Base-by-base conservation (phyloP, 129 eudicot species). In the Lactuca sativa region DNA sequence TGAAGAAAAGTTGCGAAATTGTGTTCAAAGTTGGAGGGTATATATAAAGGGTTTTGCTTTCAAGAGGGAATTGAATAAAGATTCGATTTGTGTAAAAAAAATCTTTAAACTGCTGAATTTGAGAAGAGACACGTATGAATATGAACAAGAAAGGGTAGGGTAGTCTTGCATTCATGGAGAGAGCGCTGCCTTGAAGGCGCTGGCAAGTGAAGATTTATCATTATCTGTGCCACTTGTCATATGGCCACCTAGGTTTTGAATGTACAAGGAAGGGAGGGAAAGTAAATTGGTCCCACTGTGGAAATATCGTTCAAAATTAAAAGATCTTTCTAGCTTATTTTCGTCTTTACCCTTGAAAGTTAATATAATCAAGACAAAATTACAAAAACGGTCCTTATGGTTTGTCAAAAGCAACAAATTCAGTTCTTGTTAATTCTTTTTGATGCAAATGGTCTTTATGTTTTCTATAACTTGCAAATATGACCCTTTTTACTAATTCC, bases 151-250 rank as follows among this genome's bases (percentile, higher is more conserved):
- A 7, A 6, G 16, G 67, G 77, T 69, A 62, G 81, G 76, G 65
- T 56, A 76, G 48, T 33, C 58, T 40, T 51, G 71, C 75, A 69
- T 77, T 69, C 14, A 77, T 10, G 52, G 31, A 68, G 74, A 76
- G 80, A 67, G 70, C 60, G 65, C 12, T 77, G 75, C 81, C 81
- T 63, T 77, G 59, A 77, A 77, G 76, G 76, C 41, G 81, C 81
- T 77, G 81, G 81, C 81, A 77, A 77, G 65, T 69, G 17, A 30
- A 43, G 44, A 32, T 62, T 62, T 6, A 69, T 14, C 14, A 51
- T 4, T 4, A 62, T 69, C 44, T 76, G 59, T 69, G 76, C 55
- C 81, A 77, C 59, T 48, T 77, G 81, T 34, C 62, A 31, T 12
- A 30, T 69, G 75, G 59, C 65, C 53, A 77, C 51, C 43, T 31